Evolutionary conservation across 306 rosid species (phyloP), one percentile per base, ranked within the genome.

Genomic region (Malus fusca): DNA sequence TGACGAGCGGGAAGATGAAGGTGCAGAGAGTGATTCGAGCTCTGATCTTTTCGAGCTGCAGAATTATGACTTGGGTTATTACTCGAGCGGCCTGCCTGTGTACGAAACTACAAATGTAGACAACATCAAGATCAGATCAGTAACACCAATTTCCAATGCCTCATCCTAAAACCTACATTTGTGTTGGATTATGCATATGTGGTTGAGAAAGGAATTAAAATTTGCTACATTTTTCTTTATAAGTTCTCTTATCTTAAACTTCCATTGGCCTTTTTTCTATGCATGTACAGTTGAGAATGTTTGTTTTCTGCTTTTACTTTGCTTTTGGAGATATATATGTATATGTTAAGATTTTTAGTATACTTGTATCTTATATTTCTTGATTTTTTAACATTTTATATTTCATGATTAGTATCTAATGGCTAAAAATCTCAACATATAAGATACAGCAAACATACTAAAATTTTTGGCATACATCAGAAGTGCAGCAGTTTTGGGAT

Each of bases 51-150:
- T 95, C 78, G 99, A 95, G 78, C 77, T 95, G 84, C 99, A 90
- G 78, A 95, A 88, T 87, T 95, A 88, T 89, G 98, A 95, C 71
- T 80, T 92, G 87, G 91, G 96, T 26, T 86, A 72, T 79, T 89
- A 77, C 76, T 79, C 97, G 63, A 90, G 90, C 77, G 97, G 95
- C 66, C 70, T 95, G 53, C 97, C 97, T 74, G 99, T 95, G 46
- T 95, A 95, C 81, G 99, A 92, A 95, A 90, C 98, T 48, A 95
- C 98, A 76, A 84, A 88, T 84, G 88, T 95, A 87, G 97, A 90
- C 43, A 95, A 76, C 84, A 95, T 95, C 87, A 90, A 92, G 88
- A 88, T 26, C 55, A 74, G 68, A 64, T 64, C 77, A 74, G 90
- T 88, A 77, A 75, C 91, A 75, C 86, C 96, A 78, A 89, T 95